Base-by-base conservation (phyloP, 441 rosid species). In the Hura crepitans region DNA sequence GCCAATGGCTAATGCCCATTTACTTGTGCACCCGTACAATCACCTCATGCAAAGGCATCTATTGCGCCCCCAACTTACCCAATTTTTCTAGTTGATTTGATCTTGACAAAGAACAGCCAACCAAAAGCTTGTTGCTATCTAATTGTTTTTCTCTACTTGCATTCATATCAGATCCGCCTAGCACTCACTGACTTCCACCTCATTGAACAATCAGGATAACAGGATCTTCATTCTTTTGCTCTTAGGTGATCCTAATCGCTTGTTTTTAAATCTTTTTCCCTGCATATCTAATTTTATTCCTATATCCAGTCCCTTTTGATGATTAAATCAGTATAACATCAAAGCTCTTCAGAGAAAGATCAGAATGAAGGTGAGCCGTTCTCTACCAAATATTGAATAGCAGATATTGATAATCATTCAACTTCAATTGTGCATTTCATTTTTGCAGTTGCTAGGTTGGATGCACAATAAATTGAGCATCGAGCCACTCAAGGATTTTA, bases 361-460 rank as follows among this genome's bases (percentile, higher is more conserved):
- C 79, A 86, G 76, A 78, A 91, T 91, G 98, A 84, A 85, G 96
- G 98, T 89, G 78, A 77, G 88, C 69, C 75, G 35, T 54, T 30
- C 62, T 77, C 69, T 57, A 58, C 74, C 50, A 59, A 71, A 72
- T 63, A 70, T 72, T 42, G n/a, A 65, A 73, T 77, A 75, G 58
- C 74, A 74, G 22, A 51, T 46, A 54, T 74, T 42, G 33, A 22
- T 14, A 57, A 75, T 82, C 64, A 62, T 81, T 70, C 69, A 73
- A 81, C 39, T 75, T 74, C 81, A 65, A 78, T 77, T 67, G 66
- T 72, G 74, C 27, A 71, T 72, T 66, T 75, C 66, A 68, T 77
- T 80, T 79, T 80, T 74, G 88, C 98, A 89, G 97, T 72, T 91
- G 76, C 82, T 83, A 78, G 89, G 86, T 66, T 91, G 96, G 98